phyloP scores from a whole-genome alignment of 805 yeast genomes.

The Starmerella roubikii region DNA sequence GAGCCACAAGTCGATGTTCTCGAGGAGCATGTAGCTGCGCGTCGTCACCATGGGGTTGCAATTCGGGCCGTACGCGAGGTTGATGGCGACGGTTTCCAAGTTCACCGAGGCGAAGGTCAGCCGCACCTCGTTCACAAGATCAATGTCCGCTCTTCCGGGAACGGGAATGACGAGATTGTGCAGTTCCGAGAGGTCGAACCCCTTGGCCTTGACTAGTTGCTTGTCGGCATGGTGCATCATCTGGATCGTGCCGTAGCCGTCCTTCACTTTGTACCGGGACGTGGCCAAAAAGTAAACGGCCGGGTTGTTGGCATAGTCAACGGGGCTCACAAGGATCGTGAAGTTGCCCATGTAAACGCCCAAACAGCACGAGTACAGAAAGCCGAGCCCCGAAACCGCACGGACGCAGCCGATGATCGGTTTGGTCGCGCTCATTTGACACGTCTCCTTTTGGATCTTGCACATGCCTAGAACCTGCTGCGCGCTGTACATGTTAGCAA shows the following conservation, averaged over 20 bases:
- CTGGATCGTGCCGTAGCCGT: conserved; percentile 70
- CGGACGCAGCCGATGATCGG: conserved; percentile 79
- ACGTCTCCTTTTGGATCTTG: conserved; percentile 81
- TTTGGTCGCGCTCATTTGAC: conserved; percentile 58
- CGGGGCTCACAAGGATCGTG: conserved; percentile 66
- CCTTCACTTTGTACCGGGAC: conserved; percentile 69
- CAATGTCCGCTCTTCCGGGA: conserved; percentile 52
- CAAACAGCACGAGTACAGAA: conserved; percentile 65
- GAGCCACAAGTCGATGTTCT: conserved; percentile 73
- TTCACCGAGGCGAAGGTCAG: conserved; percentile 50
- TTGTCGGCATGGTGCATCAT: conserved; percentile 65
- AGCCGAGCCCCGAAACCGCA: conserved; percentile 75
- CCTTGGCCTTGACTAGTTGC: conserved; percentile 40
- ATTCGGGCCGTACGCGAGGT: conserved; percentile 61
- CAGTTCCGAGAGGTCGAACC: conserved; percentile 45
- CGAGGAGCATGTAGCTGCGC: conserved; percentile 75
- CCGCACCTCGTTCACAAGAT: conserved; percentile 40
- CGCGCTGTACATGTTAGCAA: conserved; percentile 45
- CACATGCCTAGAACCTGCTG: conserved; percentile 59
- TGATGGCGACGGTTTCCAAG: conserved; percentile 54
- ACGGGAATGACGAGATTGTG: conserved; percentile 75
- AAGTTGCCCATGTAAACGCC: conserved; percentile 82
- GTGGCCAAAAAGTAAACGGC: conserved; percentile 52
- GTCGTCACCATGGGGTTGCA: conserved; percentile 75
- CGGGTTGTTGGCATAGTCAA: conserved; percentile 65